phyloP scores from a whole-genome alignment of 805 yeast genomes.

The Wickerhamiella cacticola region DNA sequence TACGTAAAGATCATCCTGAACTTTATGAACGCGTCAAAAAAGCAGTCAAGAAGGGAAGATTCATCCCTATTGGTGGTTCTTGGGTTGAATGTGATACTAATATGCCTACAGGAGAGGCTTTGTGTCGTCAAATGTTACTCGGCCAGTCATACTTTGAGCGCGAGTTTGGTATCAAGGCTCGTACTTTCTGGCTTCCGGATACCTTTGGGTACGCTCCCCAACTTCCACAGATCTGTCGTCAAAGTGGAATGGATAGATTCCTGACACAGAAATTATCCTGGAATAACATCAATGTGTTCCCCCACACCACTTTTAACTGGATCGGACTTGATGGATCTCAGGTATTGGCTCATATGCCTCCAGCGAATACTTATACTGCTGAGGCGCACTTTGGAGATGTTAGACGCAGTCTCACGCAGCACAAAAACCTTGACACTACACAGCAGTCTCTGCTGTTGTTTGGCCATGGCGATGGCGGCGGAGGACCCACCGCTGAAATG shows the following conservation, averaged over 20 bases:
- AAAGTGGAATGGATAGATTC: constrained; percentile 75
- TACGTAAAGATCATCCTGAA: constrained; percentile 74
- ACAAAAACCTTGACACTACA: constrained; percentile 69
- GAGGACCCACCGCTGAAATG: constrained; percentile 94
- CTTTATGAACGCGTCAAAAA: constrained; percentile 48
- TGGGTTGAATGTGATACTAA: constrained; percentile 98
- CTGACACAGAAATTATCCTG: constrained; percentile 90
- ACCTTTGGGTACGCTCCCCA: constrained; percentile 95
- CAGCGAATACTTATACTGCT: constrained; percentile 91
- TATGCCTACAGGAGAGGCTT: constrained; percentile 86
- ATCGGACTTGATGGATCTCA: constrained; percentile 89
- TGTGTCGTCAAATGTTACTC: constrained; percentile 73
- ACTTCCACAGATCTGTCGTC: constrained; percentile 81
- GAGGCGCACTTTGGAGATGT: constrained; percentile 90
- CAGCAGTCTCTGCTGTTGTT: constrained; percentile 71
- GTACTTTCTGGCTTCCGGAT: constrained; percentile 90
- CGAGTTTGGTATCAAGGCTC: constrained; percentile 64
- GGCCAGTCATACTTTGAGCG: constrained; percentile 80
- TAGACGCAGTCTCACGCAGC: constrained; percentile 61
- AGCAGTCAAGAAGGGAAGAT: constrained; percentile 58
- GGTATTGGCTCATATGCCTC: constrained; percentile 94
- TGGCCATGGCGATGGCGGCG: constrained; percentile 98
- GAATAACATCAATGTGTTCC: constrained; percentile 90
- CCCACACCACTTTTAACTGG: constrained; percentile 89
- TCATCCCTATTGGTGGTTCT: constrained; percentile 88